A percentile compares a stretch with the other conserved stretches of the same genome.
These are phyloP conservation scores for Penicillium sp. DNA, from an alignment of 2,329 filamentous ascomycete genomes.

Conservation along the genomic window DNA sequence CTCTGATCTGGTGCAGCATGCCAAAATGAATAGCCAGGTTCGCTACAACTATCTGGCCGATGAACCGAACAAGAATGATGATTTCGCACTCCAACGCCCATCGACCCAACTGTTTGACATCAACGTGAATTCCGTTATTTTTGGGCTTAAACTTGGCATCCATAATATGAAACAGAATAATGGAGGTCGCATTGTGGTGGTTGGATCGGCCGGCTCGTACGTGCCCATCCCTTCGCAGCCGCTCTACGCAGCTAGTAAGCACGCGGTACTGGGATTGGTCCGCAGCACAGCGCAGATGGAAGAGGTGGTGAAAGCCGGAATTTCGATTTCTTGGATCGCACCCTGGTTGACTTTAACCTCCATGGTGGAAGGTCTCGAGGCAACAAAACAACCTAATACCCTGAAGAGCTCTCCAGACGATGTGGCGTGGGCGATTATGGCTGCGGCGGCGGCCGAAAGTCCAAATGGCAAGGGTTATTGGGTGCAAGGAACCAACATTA, in stretches of 20 bases:
- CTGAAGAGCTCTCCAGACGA: constrained; percentile 17
- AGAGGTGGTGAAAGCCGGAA: constrained; percentile 10
- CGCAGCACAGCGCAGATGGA: constrained; percentile 15
- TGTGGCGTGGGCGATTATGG: constrained; percentile 17
- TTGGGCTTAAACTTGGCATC: constrained; percentile 18
- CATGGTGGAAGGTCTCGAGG: constrained; percentile 16
- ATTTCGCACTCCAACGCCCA: constrained; percentile 2
- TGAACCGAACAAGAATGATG: constrained; percentile 1
- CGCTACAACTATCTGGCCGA: constrained; percentile 16
- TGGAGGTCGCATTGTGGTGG: constrained; percentile 18
- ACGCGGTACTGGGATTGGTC: constrained; percentile 17
- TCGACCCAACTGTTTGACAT: constrained; percentile 11
- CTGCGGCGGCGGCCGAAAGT: constrained; percentile 8
- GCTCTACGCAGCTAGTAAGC: constrained; percentile 21
- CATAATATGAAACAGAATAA: constrained; percentile 18
- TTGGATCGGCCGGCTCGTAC: constrained; percentile 18
- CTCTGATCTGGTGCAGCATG: constrained; percentile 2
- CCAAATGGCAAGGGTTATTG: constrained; percentile 21
- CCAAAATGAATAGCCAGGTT: constrained; percentile 13
- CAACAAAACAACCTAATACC: constrained; percentile 2
- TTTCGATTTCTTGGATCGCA: constrained; percentile 18
- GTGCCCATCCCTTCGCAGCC: constrained; percentile 21
- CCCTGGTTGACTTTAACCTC: constrained; percentile 22
- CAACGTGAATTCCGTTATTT: constrained; percentile 16
- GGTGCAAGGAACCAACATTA: constrained; percentile 16